phyloP scores from a whole-genome alignment of 225 moss, liverwort and hornwort genomes.

The Sphagnum tenellum region DNA sequence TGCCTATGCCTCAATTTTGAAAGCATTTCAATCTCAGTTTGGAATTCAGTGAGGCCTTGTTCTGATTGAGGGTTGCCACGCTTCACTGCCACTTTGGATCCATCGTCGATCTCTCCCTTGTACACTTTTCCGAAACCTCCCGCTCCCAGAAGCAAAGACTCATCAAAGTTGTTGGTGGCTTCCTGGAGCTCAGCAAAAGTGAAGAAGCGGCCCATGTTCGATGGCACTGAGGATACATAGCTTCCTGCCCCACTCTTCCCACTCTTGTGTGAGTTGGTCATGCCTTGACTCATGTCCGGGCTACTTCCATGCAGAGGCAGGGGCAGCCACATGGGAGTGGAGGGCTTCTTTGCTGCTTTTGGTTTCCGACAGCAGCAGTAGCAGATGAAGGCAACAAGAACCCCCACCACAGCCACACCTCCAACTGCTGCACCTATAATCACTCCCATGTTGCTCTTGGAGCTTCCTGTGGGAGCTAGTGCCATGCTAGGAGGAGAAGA shows the following conservation, averaged over 20 bases:
- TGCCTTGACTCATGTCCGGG: constrained; percentile 81
- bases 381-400: constrained; percentile 32
- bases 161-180: constrained; percentile 47
- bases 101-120: constrained; percentile 55
- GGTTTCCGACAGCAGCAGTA: constrained; percentile 42
- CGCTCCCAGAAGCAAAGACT: constrained; percentile 42
- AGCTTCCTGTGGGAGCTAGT: not conserved
- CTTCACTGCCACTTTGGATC: constrained; percentile 54
- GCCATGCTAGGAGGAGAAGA: not conserved
- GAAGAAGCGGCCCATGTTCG: constrained; percentile 55
- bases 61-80: constrained; percentile 48
- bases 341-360: constrained; percentile 29
- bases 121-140: constrained; percentile 62
- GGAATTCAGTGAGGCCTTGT: constrained; percentile 48
- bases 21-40: constrained; percentile 51
- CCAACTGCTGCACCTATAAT: constrained; percentile 75
- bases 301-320: constrained; percentile 79
- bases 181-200: constrained; percentile 57
- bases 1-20: constrained; percentile 52
- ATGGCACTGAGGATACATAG: constrained; percentile 54
- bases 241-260: constrained; percentile 73
- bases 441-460: constrained; percentile 29
- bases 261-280: constrained; percentile 79
- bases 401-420: constrained; percentile 43
- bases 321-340: constrained; percentile 66